These are phyloP conservation scores for Begonia peltatifolia DNA, from an alignment of 306 rosid species.

Conservation along the genomic window DNA sequence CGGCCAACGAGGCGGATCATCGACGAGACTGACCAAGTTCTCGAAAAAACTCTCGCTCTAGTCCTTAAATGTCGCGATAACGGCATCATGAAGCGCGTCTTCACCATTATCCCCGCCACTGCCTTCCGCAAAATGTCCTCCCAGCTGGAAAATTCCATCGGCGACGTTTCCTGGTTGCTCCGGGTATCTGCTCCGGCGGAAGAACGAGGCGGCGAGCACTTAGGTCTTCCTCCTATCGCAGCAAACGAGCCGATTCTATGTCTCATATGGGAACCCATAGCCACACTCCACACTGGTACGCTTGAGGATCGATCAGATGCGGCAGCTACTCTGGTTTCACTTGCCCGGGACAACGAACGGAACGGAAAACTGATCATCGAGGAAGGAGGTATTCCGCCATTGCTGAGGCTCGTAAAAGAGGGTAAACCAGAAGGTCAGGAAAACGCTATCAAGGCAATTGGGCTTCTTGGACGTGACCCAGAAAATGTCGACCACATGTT, in stretches of 20 bases:
- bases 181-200: constrained; percentile 70
- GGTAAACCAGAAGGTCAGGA: constrained; percentile 59
- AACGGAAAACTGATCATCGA: constrained; percentile 59
- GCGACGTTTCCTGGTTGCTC: constrained; percentile 75
- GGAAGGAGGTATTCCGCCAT: constrained; percentile 58
- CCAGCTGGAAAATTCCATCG: constrained; percentile 54
- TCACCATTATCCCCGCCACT: constrained; percentile 51
- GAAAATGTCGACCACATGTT: constrained; percentile 56
- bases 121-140: constrained; percentile 49
- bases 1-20: constrained; percentile 72
- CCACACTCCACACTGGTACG: constrained; percentile 35
- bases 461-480: constrained; percentile 50
- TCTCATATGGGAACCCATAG: constrained; percentile 73
- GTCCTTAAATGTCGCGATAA: constrained; percentile 50
- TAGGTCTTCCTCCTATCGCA: constrained; percentile 73
- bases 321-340: constrained; percentile 53
- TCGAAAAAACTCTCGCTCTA: constrained; percentile 39
- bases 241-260: constrained; percentile 70
- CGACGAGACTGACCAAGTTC: constrained; percentile 59
- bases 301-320: constrained; percentile 58
- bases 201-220: constrained; percentile 28
- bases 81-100: constrained; percentile 53
- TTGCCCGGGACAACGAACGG: constrained; percentile 48
- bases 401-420: constrained; percentile 47
- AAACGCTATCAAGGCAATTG: constrained; percentile 48